A percentile compares a stretch with the other conserved stretches of the same genome.
These are phyloP conservation scores for Annona squamosa DNA, from an alignment of 164 flowering plant species.

Conservation along the genomic window DNA sequence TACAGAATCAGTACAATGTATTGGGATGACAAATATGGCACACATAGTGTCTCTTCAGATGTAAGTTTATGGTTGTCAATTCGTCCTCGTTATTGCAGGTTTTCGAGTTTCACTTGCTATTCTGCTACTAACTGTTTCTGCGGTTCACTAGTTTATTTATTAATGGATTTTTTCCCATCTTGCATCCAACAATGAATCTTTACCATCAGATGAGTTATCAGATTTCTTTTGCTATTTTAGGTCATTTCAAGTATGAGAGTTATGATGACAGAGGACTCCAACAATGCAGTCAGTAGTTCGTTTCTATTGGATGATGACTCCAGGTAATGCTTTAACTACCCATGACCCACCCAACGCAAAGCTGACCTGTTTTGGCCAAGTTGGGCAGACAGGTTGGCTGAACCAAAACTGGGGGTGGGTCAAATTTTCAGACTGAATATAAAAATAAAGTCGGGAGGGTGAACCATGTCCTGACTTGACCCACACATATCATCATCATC, in stretches of 20 bases:
- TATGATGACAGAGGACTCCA: conserved; percentile 89
- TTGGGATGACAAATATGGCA: conserved; percentile 99
- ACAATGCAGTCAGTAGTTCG: conserved; percentile 81
- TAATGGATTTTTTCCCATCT: neutral
- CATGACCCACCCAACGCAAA: too few relatives aligned
- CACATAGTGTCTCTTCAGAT: conserved; percentile 89
- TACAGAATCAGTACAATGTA: conserved; percentile 98
- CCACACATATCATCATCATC: too few relatives aligned
- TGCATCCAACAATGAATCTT: neutral
- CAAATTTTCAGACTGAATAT: too few relatives aligned
- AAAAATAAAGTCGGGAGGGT: too few relatives aligned
- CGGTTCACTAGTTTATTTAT: neutral
- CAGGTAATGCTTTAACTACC: conserved; percentile 37
- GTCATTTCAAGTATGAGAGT: conserved; percentile 91
- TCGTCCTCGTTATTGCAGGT: neutral
- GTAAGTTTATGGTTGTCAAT: conserved; percentile 34
- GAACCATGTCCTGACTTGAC: too few relatives aligned
- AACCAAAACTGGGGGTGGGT: too few relatives aligned
- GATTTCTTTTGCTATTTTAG: conserved; percentile 25
- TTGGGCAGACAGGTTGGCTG: too few relatives aligned
- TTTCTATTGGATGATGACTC: conserved; percentile 92
- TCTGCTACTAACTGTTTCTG: neutral
- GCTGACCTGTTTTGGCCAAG: too few relatives aligned
- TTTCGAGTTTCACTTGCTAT: neutral
- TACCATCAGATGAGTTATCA: conserved; percentile 2